Base-by-base conservation (phyloP, 2,329 filamentous ascomycete species). In the Clarireedia homoeocarpa region DNA sequence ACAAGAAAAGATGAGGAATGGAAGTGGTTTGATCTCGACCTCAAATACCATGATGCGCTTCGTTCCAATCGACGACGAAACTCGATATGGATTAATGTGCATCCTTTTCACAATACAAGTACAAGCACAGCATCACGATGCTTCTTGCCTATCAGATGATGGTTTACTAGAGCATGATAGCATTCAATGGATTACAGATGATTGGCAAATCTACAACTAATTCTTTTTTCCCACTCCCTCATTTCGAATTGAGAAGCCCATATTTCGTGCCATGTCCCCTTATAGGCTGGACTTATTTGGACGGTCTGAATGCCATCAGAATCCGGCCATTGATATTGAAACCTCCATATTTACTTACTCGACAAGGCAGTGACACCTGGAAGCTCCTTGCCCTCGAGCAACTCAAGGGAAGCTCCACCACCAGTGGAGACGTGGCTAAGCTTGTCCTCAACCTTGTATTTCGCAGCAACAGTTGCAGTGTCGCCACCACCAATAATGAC, bases 401-500 rank as follows among this genome's bases (percentile, higher is more conserved):
- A 79, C 81, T 99, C 94, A 70, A 99, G 80, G 67, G 87, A 92
- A 64, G 94, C 94, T 76, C 94, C 94, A 70, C 94, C 94, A 66
- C 94, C 94, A 34, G 94, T 99, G 51, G 91, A 96, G 62, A 99
- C 94, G 78, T 99, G 94, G 79, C 91, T 96, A 70, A 97, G 82
- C 84, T 97, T 95, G 75, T 89, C 85, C 81, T 99, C 94, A 61
- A 89, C 92, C 55, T 86, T 86, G 74, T 96, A 99, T 81, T 99
- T 96, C 73, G 91, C 92, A 54, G 94, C 94, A 48, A 97, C 94
- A 59, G 94, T 99, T 51, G 94, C 94, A 51, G 94, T 99, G 75
- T 99, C 94, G 75, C 94, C 94, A 73, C 94, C 94, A 61, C 94
- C 94, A 63, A 99, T 96, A 76, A 99, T 97, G 73, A 97, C 94